A percentile compares a stretch with the other conserved stretches of the same genome.
Evolutionary conservation across 345 rosid species (phyloP).

Genomic region (Salix udensis): DNA sequence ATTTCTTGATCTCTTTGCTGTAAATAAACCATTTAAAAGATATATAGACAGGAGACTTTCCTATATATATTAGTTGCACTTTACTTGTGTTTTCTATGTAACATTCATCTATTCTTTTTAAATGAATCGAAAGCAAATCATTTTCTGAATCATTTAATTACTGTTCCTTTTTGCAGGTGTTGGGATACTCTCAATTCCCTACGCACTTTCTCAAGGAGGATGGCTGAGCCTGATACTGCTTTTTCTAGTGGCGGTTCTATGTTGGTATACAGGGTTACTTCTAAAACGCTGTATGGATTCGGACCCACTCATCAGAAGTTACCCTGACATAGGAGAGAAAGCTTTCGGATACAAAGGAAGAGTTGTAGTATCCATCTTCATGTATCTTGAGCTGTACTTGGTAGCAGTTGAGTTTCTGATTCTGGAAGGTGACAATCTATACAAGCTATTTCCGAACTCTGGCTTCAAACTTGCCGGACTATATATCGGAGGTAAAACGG

Average conservation of each 20-base stretch:
- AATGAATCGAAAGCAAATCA: background rate
- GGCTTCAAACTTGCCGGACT: conserved; percentile 30
- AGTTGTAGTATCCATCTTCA: conserved; percentile 44
- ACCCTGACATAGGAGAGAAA: conserved; percentile 54
- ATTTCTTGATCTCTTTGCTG: background rate
- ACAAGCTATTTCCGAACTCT: conserved; percentile 51
- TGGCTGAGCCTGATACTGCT: conserved; percentile 53
- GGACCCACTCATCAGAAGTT: conserved; percentile 37
- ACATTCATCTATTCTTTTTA: background rate
- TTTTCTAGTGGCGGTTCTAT: conserved; percentile 44
- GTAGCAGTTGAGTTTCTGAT: conserved; percentile 67
- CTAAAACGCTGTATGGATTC: conserved; percentile 51
- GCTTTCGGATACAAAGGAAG: conserved; percentile 65
- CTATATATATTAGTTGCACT: background rate
- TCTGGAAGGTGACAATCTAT: conserved; percentile 62
- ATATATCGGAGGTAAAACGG: conserved; percentile 46
- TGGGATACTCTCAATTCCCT: conserved; percentile 61
- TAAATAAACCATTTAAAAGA: background rate
- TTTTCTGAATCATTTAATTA: background rate
- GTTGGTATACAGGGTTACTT: conserved; percentile 65
- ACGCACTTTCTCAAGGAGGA: conserved; percentile 62
- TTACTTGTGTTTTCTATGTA: background rate
- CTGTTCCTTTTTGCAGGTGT: conserved; percentile 38
- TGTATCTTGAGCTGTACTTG: conserved; percentile 53
- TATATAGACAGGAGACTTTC: background rate